Base-by-base conservation (phyloP, 768 basidiomycete species). In the Leccinum longicurvipes region DNA sequence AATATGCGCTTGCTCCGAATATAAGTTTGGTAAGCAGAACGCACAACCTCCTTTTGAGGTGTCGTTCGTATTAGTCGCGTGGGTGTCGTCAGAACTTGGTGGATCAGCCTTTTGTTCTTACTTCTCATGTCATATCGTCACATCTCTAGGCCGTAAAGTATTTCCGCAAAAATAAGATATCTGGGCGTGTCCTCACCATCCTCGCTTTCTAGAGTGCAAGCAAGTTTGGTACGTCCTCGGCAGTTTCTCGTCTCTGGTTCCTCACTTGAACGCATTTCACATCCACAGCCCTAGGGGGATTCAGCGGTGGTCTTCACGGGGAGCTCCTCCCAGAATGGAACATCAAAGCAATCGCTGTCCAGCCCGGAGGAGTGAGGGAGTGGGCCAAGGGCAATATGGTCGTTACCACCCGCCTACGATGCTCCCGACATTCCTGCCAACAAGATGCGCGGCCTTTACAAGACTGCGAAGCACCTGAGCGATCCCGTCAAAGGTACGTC, bases 101-200 rank as follows among this genome's bases (percentile, higher is more conserved):
- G 31, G 6, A 32, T 32, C 14, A 7, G 31, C 31, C 6, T 32
- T 6, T 53, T 39, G 6, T 55, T 54, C 4, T 47, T 12, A 32
- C 39, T 54, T 17, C 67, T 25, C 6, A 41, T 32, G 14, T 32
- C 31, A 32, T 14, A 32, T 32, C 31, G 10, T 32, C 31, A 15
- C 6, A 32, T 14, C 12, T 31, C n/a, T n/a, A n/a, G 64, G 64
- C 61, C 0, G 64, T 74, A 9, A 60, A 56, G 42, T 67, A 64
- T 51, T 73, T 74, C 58, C 64, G 69, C 8, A 66, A 67, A 17
- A 58, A 61, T 50, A 69, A 71, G 24, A 50, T 17, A 4, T 56
- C 64, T 0, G 64, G 64, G 27, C 63, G 64, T 28, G 53, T 65
- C 34, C 36, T 67, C 52, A 67, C 66, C 12, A 55, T 59, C n/a